A percentile compares a stretch with the other conserved stretches of the same genome.
Conservation (phyloP, 768 basidiomycete species). For the Trametes elegans region DNA sequence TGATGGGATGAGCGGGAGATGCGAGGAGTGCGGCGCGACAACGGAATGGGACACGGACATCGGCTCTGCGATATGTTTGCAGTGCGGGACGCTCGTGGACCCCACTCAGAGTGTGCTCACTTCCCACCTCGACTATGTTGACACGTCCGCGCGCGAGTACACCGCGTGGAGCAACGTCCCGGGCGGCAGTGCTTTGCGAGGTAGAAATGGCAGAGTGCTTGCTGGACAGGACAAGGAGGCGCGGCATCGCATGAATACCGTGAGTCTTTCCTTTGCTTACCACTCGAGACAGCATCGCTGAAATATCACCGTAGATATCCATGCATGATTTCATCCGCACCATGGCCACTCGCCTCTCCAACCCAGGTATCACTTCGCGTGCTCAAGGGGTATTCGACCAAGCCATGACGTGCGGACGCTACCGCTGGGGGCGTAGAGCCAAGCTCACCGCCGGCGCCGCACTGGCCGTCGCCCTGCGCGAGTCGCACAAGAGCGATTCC, state of each 20-base stretch:
- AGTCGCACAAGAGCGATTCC: constrained; percentile 64
- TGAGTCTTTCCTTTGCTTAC: constrained; percentile 31
- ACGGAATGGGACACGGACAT: constrained; percentile 57
- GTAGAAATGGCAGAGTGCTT: constrained; percentile 56
- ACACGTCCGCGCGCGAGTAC: constrained; percentile 33
- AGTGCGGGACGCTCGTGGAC: constrained; percentile 71
- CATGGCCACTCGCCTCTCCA: constrained; percentile 56
- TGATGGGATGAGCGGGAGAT: constrained; percentile 33
- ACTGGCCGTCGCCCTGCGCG: constrained; percentile 68
- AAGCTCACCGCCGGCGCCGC: constrained; percentile 68
- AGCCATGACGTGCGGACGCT: constrained; percentile 53
- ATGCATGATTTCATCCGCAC: constrained; percentile 64
- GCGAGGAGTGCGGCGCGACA: constrained; percentile 52
- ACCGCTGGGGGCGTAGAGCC: constrained; percentile 75
- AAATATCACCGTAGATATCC: constrained; percentile 44
- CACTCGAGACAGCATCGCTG: too few species aligned
- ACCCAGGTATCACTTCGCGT: constrained; percentile 60
- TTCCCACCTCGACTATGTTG: constrained; percentile 38
- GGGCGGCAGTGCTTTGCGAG: constrained; percentile 40
- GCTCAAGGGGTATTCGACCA: constrained; percentile 68
- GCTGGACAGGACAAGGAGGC: constrained; percentile 66
- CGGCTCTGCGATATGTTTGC: constrained; percentile 61
- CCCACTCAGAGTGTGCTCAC: constrained; percentile 60
- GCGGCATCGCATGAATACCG: constrained; percentile 61
- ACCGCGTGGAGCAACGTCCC: constrained; percentile 27